Conservation (phyloP, 2,329 filamentous ascomycete genomes). For the Macroventuria anomochaeta region DNA sequence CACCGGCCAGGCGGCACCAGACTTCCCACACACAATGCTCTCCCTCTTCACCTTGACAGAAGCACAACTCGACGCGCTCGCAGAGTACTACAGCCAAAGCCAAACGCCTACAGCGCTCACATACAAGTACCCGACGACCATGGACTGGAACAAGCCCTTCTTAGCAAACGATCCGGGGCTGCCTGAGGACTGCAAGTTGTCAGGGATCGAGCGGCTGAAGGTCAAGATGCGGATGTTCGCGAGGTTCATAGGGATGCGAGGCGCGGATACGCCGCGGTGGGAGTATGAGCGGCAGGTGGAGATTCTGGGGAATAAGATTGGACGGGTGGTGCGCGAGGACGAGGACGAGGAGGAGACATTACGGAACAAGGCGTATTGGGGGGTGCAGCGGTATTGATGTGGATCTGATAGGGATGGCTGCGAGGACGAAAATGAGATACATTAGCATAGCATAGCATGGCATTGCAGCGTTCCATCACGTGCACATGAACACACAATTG, state of each 20-base stretch:
- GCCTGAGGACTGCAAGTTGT: conserved; percentile 36
- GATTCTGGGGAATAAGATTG: conserved; percentile 36
- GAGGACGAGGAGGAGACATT: conserved; percentile 16
- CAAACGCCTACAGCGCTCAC: conserved; percentile 60
- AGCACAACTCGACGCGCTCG: conserved; percentile 71
- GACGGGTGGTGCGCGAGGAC: conserved; percentile 32
- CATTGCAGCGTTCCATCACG: no score
- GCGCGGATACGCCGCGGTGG: conserved; percentile 62
- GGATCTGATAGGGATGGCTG: no score
- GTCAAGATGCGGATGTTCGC: conserved; percentile 74
- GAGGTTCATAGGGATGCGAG: conserved; percentile 74
- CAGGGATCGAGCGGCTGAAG: conserved; percentile 48
- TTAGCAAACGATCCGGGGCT: conserved; percentile 34
- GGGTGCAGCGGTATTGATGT: conserved; percentile 13
- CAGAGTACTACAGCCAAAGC: conserved; percentile 75
- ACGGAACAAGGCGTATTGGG: conserved; percentile 22
- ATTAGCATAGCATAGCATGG: no score
- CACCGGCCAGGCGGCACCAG: conserved; percentile 67
- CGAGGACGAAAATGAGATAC: no score
- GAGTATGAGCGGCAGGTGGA: conserved; percentile 54
- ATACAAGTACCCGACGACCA: conserved; percentile 69
- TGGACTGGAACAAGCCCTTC: conserved; percentile 63
- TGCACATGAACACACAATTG: no score
- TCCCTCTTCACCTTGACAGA: conserved; percentile 78
- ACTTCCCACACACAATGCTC: conserved; percentile 71